Base-by-base conservation (phyloP, 352 stramenopile genomes). In the Hyaloperonospora brassicae region DNA sequence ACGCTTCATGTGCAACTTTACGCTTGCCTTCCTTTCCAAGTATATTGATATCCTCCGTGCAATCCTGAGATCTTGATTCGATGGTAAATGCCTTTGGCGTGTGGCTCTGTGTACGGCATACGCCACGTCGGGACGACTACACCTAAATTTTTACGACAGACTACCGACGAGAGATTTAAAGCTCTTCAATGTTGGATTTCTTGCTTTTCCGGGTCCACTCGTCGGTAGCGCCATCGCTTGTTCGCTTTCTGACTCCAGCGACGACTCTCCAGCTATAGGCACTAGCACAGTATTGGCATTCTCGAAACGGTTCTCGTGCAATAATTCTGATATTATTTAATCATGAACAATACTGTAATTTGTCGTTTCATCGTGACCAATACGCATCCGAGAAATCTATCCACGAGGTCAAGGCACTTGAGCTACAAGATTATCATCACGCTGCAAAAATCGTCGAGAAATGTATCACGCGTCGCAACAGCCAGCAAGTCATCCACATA, bases 401-500 rank as follows among this genome's bases (percentile, higher is more conserved):
- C 43, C 12, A 27, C 43, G 2, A 35, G 22, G 9, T 23, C 23
- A 2, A 49, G 23, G 3, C 27, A 31, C 23, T 49, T 49, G 43
- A 49, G 43, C 35, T 49, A 14, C 43, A 49, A 36, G 0, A 5
- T 5, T 5, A 1, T 5, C 43, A 36, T 49, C 8, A 36, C 17
- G 22, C 17, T 10, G 23, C 34, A 21, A 23, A 49, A 49, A 1
- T 49, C 43, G 0, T 9, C 2, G 4, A 49, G 17, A 24, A 36
- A 23, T 35, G 21, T 23, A 5, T 49, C 43, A 35, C 9, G 30
- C 2, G 43, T 49, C 7, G 43, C 43, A 21, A 27, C 34, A 12
- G 43, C 43, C 23, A 49, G 22, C 22, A 49, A 49, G 17, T 49
- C 43, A 17, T 49, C 43, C 3, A 49, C 22, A 10, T 49, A 49